A percentile compares a stretch with the other conserved stretches of the same genome.
phyloP scores from a whole-genome alignment of 2,329 filamentous ascomycete genomes.

The Penicillium sp. region DNA sequence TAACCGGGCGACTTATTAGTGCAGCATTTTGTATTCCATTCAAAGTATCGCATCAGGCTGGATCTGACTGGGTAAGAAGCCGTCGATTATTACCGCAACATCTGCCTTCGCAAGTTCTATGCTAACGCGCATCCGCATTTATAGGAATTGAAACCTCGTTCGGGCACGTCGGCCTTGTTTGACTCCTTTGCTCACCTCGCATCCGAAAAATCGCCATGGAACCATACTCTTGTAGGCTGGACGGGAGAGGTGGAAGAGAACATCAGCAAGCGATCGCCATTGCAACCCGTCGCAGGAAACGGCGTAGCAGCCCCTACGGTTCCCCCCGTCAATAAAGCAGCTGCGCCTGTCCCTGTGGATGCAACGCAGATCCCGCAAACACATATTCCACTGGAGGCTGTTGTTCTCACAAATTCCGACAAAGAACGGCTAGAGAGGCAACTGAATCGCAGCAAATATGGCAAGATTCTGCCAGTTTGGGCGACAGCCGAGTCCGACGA shows the following conservation, averaged over 20 bases:
- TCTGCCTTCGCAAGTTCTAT: background rate
- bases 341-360: conserved; percentile 74
- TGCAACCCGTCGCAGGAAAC: conserved; percentile 30
- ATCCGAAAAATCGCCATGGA: conserved; percentile 79
- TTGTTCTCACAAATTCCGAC: conserved; percentile 68
- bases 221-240: conserved; percentile 90
- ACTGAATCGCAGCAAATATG: conserved; percentile 67
- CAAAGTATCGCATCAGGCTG: conserved; percentile 50
- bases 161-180: conserved; percentile 86
- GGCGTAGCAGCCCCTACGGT: conserved; percentile 17
- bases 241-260: conserved; percentile 75
- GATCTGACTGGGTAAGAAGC: conserved; percentile 53
- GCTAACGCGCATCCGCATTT: conserved; percentile 2
- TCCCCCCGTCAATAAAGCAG: conserved; percentile 64
- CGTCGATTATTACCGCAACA: background rate
- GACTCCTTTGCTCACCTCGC: conserved; percentile 86
- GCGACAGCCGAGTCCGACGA: conserved; percentile 71
- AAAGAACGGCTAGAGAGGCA: conserved; percentile 69
- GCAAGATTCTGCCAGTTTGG: conserved; percentile 85
- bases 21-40: conserved; percentile 62
- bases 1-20: conserved; percentile 62
- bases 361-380: conserved; percentile 52
- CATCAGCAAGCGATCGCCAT: conserved; percentile 23
- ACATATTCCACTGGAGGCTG: conserved; percentile 61
- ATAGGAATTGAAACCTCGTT: conserved; percentile 70